A percentile compares a stretch with the other conserved stretches of the same genome.
Conservation (phyloP, 352 stramenopile genomes). For the Globisporangium parvum region DNA sequence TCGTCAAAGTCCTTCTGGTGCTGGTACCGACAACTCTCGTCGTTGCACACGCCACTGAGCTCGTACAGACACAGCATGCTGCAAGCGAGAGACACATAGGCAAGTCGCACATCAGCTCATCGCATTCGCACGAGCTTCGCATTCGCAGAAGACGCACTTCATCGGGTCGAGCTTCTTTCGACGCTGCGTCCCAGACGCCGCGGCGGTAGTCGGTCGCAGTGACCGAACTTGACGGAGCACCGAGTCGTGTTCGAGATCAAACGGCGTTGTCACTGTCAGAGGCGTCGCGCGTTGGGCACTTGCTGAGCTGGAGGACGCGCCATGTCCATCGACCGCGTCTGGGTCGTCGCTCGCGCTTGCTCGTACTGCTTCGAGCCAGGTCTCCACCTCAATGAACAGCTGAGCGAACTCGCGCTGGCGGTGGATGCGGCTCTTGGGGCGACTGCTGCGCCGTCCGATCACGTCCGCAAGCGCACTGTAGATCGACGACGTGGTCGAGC, state of each 20-base stretch:
- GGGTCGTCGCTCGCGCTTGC: not conserved
- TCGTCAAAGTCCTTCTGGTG: slow-evolving; percentile 51
- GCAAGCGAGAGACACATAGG: not conserved
- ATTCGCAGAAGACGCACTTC: slow-evolving; percentile 33
- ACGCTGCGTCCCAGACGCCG: not conserved
- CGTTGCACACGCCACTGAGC: slow-evolving; percentile 70
- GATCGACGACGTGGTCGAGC: not conserved
- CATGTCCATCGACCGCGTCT: not conserved
- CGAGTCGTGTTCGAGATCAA: slow-evolving; percentile 10
- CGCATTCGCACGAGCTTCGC: not conserved
- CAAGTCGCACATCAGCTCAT: not conserved
- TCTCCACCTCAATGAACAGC: slow-evolving; percentile 25
- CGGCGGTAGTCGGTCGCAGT: not conserved
- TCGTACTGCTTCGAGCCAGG: slow-evolving; percentile 13
- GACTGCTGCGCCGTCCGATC: not conserved
- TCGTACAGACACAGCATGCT: slow-evolving; percentile 73
- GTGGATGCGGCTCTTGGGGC: slow-evolving; percentile 6
- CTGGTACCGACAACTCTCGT: slow-evolving; percentile 58
- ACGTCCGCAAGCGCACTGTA: slow-evolving; percentile 2
- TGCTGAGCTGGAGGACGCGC: not conserved
- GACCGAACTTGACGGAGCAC: slow-evolving; percentile 28
- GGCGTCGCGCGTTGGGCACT: not conserved
- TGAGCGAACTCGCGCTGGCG: slow-evolving; percentile 25
- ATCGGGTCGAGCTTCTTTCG: slow-evolving; percentile 35
- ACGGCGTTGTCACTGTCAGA: not conserved